phyloP scores from a whole-genome alignment of 164 flowering plant species.

The Buxus sempervirens region DNA sequence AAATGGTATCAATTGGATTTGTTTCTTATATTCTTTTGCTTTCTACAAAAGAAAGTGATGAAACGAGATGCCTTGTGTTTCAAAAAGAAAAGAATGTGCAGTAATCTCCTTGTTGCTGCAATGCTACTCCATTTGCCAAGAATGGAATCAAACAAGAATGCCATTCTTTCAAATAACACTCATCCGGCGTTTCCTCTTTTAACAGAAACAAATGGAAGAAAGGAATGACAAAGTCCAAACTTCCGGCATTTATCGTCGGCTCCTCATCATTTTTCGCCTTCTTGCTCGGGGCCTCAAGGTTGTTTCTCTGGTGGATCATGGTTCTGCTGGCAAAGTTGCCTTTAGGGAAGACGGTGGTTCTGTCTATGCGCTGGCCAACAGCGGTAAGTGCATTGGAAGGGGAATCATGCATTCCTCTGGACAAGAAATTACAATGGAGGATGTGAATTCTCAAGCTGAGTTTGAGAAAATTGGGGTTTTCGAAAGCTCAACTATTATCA shows the following conservation, averaged over 20 bases:
- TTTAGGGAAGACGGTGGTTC: too few relatives aligned
- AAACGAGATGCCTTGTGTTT: neutral
- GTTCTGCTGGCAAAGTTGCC: too few relatives aligned
- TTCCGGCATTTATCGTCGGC: constrained; percentile 33
- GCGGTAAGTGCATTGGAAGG: too few relatives aligned
- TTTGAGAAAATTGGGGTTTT: too few relatives aligned
- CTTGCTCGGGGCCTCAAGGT: constrained; percentile 20
- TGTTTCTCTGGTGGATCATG: constrained; percentile 9
- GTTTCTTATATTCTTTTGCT: neutral
- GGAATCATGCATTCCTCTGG: too few relatives aligned
- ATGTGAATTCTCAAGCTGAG: too few relatives aligned
- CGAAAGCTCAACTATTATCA: too few relatives aligned
- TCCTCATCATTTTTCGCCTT: constrained; percentile 27
- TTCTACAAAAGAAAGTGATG: neutral
- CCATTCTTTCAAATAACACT: neutral
- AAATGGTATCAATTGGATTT: neutral
- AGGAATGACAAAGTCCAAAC: constrained; percentile 13
- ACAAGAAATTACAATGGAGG: too few relatives aligned
- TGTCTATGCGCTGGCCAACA: too few relatives aligned
- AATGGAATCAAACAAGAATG: constrained; percentile 5
- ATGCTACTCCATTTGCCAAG: constrained; percentile 5
- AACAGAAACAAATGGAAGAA: constrained; percentile 15
- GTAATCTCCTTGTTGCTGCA: neutral
- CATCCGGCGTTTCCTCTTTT: neutral
- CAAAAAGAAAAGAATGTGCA: constrained; percentile 6